These are phyloP conservation scores for Penicillium sp. DNA, from an alignment of 2,329 filamentous ascomycete species.

Conservation along the genomic window DNA sequence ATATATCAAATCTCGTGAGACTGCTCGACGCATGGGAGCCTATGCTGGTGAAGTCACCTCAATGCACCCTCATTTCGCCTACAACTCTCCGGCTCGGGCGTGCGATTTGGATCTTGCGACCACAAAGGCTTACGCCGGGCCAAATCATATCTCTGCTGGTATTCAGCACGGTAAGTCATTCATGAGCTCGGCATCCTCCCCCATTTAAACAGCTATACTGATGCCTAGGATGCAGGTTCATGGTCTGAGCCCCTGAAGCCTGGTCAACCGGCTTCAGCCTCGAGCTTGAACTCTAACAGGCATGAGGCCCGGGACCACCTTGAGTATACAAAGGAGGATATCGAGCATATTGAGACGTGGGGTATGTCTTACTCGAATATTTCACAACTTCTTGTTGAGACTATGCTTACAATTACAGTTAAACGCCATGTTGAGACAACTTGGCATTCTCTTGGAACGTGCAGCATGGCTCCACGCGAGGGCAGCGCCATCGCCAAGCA, in stretches of 20 bases:
- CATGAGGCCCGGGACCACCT: constrained; percentile 63
- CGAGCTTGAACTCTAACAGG: constrained; percentile 63
- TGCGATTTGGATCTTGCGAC: constrained; percentile 73
- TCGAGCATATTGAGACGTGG: constrained; percentile 66
- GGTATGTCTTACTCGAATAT: constrained; percentile 20
- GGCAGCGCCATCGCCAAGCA: constrained; percentile 81
- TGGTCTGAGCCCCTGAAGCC: constrained; percentile 65
- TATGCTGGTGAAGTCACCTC: constrained; percentile 71
- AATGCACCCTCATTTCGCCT: constrained; percentile 71
- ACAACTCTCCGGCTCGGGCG: constrained; percentile 67
- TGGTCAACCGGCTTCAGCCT: constrained; percentile 52
- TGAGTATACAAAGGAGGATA: constrained; percentile 59
- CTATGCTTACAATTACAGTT: constrained; percentile 35
- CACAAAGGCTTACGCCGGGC: constrained; percentile 73
- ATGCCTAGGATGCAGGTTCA: constrained; percentile 34
- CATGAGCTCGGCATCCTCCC: not conserved
- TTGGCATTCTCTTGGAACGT: constrained; percentile 69
- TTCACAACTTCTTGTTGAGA: not conserved
- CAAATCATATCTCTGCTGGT: constrained; percentile 68
- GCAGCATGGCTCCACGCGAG: constrained; percentile 73
- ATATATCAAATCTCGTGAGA: constrained; percentile 80
- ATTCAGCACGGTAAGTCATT: constrained; percentile 64
- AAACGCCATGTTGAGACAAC: constrained; percentile 75
- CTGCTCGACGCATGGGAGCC: constrained; percentile 72
- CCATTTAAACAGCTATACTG: not conserved